Conservation (phyloP, 2,329 filamentous ascomycete species). For the Pyrenochaeta sp. region DNA sequence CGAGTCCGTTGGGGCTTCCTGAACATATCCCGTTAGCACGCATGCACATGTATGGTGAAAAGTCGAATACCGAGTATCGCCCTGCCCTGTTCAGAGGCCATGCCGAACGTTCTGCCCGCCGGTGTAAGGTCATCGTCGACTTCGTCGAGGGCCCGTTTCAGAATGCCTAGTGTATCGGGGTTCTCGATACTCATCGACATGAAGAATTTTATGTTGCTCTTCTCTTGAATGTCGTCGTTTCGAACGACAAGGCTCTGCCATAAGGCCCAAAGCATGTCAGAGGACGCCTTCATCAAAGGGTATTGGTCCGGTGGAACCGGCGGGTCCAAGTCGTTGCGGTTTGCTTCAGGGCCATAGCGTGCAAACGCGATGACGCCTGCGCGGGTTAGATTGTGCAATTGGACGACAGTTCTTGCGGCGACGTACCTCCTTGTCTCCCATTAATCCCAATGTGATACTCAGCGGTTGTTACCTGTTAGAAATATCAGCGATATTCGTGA, state of each 20-base stretch:
- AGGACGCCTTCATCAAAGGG: neutral
- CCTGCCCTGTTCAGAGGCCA: neutral
- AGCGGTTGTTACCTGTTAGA: neutral
- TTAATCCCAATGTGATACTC: neutral
- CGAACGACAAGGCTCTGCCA: neutral
- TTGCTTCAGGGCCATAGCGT: neutral
- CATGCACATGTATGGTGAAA: neutral
- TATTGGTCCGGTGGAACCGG: conserved; percentile 1
- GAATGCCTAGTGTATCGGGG: neutral
- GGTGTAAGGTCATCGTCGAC: neutral
- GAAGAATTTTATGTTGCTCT: conserved; percentile 4
- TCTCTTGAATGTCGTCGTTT: neutral
- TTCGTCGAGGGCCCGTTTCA: neutral
- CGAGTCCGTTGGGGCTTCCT: conserved; percentile 4
- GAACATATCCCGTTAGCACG: neutral
- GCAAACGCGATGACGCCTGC: neutral
- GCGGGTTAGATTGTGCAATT: neutral
- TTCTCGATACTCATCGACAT: conserved; percentile 2
- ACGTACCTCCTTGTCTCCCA: neutral
- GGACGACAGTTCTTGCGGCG: neutral
- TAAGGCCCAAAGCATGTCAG: conserved; percentile 3
- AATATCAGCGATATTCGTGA: neutral
- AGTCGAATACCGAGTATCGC: neutral
- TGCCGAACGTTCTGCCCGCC: neutral
- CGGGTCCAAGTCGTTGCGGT: neutral